phyloP scores from a whole-genome alignment of 2,329 filamentous ascomycete species.

The Colletotrichum sp. region DNA sequence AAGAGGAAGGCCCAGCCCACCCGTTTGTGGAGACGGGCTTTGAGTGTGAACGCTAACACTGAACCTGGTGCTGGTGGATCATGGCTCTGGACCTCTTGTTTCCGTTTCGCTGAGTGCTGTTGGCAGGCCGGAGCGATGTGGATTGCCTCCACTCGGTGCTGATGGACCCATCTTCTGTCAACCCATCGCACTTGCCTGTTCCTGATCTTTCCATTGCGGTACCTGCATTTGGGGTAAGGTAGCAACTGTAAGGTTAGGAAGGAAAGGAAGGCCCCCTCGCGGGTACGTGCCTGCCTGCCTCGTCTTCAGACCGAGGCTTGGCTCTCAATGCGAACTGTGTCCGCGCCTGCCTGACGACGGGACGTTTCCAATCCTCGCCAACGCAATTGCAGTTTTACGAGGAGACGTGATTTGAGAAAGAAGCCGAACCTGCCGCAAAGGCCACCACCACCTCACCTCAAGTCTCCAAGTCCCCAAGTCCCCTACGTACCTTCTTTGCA shows the following conservation, averaged over 20 bases:
- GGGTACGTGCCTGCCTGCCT: not conserved
- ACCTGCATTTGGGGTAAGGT: not conserved
- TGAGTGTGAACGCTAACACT: not conserved
- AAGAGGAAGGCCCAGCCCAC: not conserved
- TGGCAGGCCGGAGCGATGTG: not conserved
- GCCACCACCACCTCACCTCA: not conserved
- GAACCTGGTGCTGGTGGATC: no score
- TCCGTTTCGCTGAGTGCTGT: not conserved
- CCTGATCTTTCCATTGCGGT: not conserved
- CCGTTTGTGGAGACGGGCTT: not conserved
- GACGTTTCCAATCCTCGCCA: not conserved
- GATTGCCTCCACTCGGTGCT: not conserved
- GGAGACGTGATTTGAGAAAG: not conserved
- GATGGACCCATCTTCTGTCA: constrained; percentile 8
- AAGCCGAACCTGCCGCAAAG: not conserved
- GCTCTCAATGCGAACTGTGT: constrained; percentile 11
- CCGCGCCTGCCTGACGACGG: not conserved
- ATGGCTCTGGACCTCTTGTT: not conserved
- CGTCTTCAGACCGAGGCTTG: not conserved
- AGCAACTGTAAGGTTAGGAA: not conserved
- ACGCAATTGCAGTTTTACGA: not conserved
- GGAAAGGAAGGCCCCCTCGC: not conserved
- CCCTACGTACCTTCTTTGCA: not conserved
- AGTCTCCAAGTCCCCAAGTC: not conserved
- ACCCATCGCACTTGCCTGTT: not conserved